Conservation (phyloP, 2,329 filamentous ascomycete species). For the Drechslera avenae region DNA sequence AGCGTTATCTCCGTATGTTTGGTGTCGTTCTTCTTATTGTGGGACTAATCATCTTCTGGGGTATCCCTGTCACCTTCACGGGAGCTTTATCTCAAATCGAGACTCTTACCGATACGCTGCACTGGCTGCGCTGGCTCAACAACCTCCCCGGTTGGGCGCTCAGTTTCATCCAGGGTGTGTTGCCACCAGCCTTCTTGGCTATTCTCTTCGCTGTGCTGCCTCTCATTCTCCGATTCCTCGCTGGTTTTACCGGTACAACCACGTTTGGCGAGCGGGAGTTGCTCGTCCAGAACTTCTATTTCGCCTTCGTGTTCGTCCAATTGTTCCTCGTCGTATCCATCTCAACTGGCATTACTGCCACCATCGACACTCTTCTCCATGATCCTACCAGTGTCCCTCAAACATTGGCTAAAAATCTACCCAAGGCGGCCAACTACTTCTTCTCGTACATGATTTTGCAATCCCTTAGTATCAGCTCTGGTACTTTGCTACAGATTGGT, state of each 20-base stretch:
- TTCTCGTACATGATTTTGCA: constrained; percentile 99
- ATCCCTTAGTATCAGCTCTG: constrained; percentile 86
- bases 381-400: constrained; percentile 71
- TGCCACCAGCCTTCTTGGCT: constrained; percentile 78
- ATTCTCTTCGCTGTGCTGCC: constrained; percentile 82
- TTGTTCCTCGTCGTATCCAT: constrained; percentile 93
- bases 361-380: constrained; percentile 66
- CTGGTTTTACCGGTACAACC: constrained; percentile 75
- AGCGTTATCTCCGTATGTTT: constrained; percentile 74
- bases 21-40: constrained; percentile 68
- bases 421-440: constrained; percentile 92
- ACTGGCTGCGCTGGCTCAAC: constrained; percentile 74
- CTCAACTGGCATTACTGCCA: constrained; percentile 72
- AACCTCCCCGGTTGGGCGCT: constrained; percentile 65
- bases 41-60: constrained; percentile 85
- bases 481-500: constrained; percentile 83
- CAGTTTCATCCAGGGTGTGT: constrained; percentile 79
- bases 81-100: constrained; percentile 80
- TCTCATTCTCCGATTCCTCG: constrained; percentile 74
- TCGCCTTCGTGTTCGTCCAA: constrained; percentile 91
- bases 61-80: constrained; percentile 87
- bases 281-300: constrained; percentile 91
- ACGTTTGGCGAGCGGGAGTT: constrained; percentile 80
- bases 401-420: constrained; percentile 77
- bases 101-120: constrained; percentile 66